phyloP scores from a whole-genome alignment of 768 basidiomycete species.

The Tulasnella sp. region DNA sequence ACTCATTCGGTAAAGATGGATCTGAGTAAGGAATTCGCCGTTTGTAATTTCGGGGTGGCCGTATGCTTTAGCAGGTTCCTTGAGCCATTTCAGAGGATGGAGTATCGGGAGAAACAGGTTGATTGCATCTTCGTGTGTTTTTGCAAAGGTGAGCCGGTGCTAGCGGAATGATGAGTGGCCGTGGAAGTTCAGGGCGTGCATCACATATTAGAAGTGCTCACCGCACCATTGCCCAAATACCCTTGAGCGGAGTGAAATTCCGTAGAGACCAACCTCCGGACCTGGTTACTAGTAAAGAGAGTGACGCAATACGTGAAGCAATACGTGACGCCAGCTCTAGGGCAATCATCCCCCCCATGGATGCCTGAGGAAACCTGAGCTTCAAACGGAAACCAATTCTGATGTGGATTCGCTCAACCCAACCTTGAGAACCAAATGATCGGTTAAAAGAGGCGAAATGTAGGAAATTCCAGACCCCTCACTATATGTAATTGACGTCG shows the following conservation, averaged over 20 bases:
- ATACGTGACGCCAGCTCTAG: slow-evolving; percentile 70
- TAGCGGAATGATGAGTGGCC: not conserved
- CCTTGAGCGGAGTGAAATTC: slow-evolving; percentile 53
- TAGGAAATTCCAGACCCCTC: slow-evolving; percentile 39
- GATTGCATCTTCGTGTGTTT: slow-evolving; percentile 49
- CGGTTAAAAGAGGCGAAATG: not conserved
- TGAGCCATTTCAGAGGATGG: slow-evolving; percentile 61
- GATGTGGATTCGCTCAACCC: slow-evolving; percentile 1
- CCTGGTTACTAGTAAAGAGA: slow-evolving; percentile 66
- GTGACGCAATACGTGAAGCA: slow-evolving; percentile 61
- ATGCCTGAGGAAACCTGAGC: slow-evolving; percentile 38
- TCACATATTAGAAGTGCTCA: not conserved
- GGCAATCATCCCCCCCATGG: slow-evolving; percentile 81
- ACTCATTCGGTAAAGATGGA: slow-evolving; percentile 48
- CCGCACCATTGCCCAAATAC: not conserved
- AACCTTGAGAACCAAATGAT: not conserved
- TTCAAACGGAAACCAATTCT: not conserved
- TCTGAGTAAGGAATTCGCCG: slow-evolving; percentile 55
- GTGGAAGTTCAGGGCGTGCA: not conserved
- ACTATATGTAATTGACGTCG: slow-evolving; percentile 61
- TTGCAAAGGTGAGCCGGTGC: slow-evolving; percentile 30
- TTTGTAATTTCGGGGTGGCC: slow-evolving; percentile 63
- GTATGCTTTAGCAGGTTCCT: slow-evolving; percentile 46
- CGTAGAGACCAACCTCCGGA: slow-evolving; percentile 56
- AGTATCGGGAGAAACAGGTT: slow-evolving; percentile 55